Percentiles rank a stretch among this genome's conserved stretches.
These are phyloP conservation scores for Corynespora cassiicola DNA, from an alignment of 2,329 filamentous ascomycete species.

Conservation along the genomic window DNA sequence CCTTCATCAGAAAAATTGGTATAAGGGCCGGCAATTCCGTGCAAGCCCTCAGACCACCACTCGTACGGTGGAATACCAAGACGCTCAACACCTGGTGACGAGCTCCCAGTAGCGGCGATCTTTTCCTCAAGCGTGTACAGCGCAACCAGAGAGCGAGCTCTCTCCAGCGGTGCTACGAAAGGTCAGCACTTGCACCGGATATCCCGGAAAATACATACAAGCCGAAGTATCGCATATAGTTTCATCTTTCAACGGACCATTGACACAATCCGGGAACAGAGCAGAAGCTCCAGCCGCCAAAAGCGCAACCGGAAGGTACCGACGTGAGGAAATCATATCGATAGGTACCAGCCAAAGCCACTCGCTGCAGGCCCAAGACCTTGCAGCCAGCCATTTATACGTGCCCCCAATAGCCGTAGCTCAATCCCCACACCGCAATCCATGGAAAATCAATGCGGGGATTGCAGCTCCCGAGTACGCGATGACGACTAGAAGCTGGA, in stretches of 20 bases:
- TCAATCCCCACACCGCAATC: no score
- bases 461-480: not conserved
- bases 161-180: constrained; percentile 26
- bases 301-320: constrained; percentile 8
- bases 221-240: constrained; percentile 58
- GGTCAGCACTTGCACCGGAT: constrained; percentile 5
- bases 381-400: not conserved
- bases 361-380: not conserved
- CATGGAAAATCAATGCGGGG: no score
- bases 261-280: constrained; percentile 58
- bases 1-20: constrained; percentile 62
- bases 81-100: constrained; percentile 50
- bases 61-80: constrained; percentile 65
- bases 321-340: constrained; percentile 4
- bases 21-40: constrained; percentile 66
- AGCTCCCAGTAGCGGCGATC: constrained; percentile 60
- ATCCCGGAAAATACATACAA: constrained; percentile 13
- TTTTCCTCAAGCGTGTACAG: constrained; percentile 48
- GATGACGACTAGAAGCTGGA: not conserved
- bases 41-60: constrained; percentile 64
- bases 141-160: constrained; percentile 30
- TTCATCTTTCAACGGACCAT: constrained; percentile 58
- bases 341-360: not conserved
- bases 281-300: constrained; percentile 22
- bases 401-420: not conserved